Conservation (phyloP, 257 asterid genomes). For the Solanum sejunctum region DNA sequence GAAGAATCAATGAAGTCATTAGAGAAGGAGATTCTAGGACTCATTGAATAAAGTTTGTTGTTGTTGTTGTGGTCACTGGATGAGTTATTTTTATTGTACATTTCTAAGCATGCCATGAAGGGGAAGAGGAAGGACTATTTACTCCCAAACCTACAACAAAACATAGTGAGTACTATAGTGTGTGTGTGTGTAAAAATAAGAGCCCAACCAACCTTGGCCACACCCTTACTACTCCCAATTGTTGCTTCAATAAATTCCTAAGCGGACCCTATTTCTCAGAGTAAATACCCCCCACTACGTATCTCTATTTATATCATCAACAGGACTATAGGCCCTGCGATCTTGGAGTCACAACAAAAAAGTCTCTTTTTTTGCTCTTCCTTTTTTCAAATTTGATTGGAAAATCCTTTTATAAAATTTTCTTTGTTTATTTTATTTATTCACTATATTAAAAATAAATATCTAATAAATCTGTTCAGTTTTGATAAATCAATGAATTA, state of each 20-base stretch:
- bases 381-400: too few species aligned
- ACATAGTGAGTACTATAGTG: background rate
- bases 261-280: slow-evolving; percentile 9
- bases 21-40: slow-evolving; percentile 93
- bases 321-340: background rate
- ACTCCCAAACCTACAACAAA: background rate
- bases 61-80: slow-evolving; percentile 11
- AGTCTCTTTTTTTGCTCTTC: background rate
- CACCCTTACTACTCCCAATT: background rate
- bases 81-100: slow-evolving; percentile 46
- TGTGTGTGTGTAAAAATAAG: background rate
- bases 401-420: too few species aligned
- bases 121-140: background rate
- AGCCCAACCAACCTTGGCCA: background rate
- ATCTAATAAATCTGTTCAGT: too few species aligned
- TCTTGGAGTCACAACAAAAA: background rate
- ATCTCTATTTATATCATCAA: slow-evolving; percentile 48
- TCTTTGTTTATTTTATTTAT: too few species aligned
- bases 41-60: slow-evolving; percentile 22
- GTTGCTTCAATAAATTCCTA: background rate
- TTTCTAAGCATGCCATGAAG: slow-evolving; percentile 51
- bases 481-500: too few species aligned
- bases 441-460: too few species aligned
- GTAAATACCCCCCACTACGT: slow-evolving; percentile 34
- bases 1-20: slow-evolving; percentile 58